Evolutionary conservation across 129 eudicot genomes (phyloP).

Genomic region (Silybum marianum): DNA sequence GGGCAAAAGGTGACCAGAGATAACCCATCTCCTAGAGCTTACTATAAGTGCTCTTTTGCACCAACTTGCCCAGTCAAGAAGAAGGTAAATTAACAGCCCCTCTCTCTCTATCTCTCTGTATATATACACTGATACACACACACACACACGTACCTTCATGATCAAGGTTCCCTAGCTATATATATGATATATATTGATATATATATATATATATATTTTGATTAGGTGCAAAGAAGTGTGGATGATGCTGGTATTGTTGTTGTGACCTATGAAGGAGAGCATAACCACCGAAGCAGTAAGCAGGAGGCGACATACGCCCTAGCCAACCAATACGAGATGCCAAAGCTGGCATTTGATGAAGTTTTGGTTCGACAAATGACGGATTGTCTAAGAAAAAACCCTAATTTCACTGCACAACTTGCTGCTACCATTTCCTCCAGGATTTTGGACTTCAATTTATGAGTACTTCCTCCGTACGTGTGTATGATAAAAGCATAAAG

Average conservation of each 20-base stretch:
- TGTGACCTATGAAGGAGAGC: conserved; percentile 82
- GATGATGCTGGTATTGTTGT: conserved; percentile 58
- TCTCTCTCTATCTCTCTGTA: conserved; percentile 3
- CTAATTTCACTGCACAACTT: conserved; percentile 52
- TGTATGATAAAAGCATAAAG: not conserved
- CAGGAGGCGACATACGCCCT: conserved; percentile 14
- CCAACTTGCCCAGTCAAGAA: conserved; percentile 85
- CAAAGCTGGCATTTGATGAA: conserved; percentile 22
- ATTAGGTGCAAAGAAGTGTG: conserved; percentile 78
- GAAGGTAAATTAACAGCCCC: conserved; percentile 57
- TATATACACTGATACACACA: not conserved
- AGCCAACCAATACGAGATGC: not conserved
- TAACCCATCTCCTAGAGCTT: conserved; percentile 93
- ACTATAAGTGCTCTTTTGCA: conserved; percentile 68
- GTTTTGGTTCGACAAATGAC: conserved; percentile 66
- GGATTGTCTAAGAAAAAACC: conserved; percentile 46
- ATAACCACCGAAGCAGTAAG: conserved; percentile 51
- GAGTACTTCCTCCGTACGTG: not conserved
- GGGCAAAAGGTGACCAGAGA: conserved; percentile 95
- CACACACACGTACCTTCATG: not conserved
- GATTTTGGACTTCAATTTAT: conserved; percentile 41
- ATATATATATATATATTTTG: not conserved
- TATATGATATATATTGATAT: too few species aligned
- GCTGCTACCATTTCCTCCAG: conserved; percentile 61
- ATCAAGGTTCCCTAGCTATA: not conserved